These are phyloP conservation scores for Castanea sativa DNA, from an alignment of 306 rosid genomes.

Conservation along the genomic window DNA sequence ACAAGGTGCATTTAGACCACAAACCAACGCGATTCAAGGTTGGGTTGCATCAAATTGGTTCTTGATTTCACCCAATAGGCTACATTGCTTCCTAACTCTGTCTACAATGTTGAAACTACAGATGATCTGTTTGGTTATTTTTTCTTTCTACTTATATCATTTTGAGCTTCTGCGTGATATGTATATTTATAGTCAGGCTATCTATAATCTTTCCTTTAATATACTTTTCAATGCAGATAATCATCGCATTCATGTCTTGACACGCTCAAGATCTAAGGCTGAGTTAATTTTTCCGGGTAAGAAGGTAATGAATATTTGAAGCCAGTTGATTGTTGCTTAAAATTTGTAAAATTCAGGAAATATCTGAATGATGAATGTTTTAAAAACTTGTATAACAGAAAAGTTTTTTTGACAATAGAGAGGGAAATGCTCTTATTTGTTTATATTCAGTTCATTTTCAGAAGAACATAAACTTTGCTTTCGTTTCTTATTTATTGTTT, in stretches of 20 bases:
- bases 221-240: slow-evolving; percentile 55
- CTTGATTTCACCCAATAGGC: slow-evolving; percentile 15
- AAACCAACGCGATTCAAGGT: slow-evolving; percentile 1
- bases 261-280: slow-evolving; percentile 87
- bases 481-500: neutral
- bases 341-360: slow-evolving; percentile 1
- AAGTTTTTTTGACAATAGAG: neutral
- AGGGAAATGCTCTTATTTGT: neutral
- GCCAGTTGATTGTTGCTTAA: slow-evolving; percentile 19
- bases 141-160: slow-evolving; percentile 5
- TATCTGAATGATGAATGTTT: slow-evolving; percentile 7
- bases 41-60: slow-evolving; percentile 2
- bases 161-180: slow-evolving; percentile 6
- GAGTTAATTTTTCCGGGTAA: slow-evolving; percentile 95
- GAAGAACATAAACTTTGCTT: neutral
- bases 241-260: slow-evolving; percentile 72
- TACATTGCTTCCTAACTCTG: slow-evolving; percentile 13
- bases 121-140: slow-evolving; percentile 9
- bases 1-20: neutral
- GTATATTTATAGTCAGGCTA: slow-evolving; percentile 6
- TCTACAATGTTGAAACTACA: slow-evolving; percentile 6
- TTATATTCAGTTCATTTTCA: neutral
- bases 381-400: neutral
- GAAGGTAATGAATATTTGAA: slow-evolving; percentile 71
- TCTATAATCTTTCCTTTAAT: slow-evolving; percentile 17